Conservation (phyloP, 805 yeast genomes). For the Ogataea pignaliae region DNA sequence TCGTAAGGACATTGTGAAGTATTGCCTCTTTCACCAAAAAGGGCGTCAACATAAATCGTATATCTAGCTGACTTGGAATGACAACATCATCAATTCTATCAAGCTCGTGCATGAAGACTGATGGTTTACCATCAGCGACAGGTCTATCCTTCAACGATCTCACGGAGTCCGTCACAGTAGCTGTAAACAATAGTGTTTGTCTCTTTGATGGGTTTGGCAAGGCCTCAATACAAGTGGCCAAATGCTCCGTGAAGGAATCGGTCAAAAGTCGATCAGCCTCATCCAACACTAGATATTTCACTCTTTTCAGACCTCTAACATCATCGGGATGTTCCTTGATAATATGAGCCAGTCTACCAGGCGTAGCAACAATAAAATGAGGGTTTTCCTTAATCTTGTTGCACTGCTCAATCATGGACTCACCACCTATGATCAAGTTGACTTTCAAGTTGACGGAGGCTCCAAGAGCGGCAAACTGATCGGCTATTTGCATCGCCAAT, state of each 20-base stretch:
- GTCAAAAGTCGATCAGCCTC: conserved; percentile 93
- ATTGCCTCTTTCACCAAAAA: conserved; percentile 89
- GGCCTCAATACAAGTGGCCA: conserved; percentile 64
- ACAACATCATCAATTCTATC: conserved; percentile 71
- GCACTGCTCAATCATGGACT: conserved; percentile 86
- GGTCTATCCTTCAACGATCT: conserved; percentile 68
- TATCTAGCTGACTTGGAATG: conserved; percentile 67
- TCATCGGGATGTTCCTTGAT: conserved; percentile 86
- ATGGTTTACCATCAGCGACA: conserved; percentile 48
- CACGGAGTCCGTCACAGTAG: conserved; percentile 93
- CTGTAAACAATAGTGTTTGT: conserved; percentile 90
- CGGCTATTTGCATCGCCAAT: conserved; percentile 93
- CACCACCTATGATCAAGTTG: conserved; percentile 91
- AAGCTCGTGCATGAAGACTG: conserved; percentile 69
- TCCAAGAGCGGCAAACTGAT: conserved; percentile 91
- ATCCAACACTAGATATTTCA: conserved; percentile 81
- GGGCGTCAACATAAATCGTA: conserved; percentile 73
- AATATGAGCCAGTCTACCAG: conserved; percentile 92
- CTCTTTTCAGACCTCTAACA: conserved; percentile 68
- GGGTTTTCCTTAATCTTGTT: conserved; percentile 77
- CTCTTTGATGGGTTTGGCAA: conserved; percentile 69
- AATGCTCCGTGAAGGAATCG: conserved; percentile 75
- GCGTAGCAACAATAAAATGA: conserved; percentile 94
- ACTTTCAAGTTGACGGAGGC: conserved; percentile 80
- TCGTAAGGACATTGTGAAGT: conserved; percentile 60